Evolutionary conservation across 257 asterid genomes (phyloP), one percentile per base, ranked within the genome.

Genomic region (Ophiorrhiza pumila): DNA sequence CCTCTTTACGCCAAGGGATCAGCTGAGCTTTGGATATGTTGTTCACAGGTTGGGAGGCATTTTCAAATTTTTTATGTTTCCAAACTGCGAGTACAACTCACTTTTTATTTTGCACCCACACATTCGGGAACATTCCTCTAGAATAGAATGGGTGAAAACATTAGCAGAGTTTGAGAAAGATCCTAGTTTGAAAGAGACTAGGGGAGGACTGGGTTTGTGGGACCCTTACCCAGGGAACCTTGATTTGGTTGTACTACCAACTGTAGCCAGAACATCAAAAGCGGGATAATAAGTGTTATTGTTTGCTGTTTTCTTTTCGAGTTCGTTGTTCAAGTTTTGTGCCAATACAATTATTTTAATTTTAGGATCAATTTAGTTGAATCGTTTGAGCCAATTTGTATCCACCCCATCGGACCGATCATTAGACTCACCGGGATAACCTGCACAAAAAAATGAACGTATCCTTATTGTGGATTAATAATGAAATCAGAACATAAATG

Each of bases 181-280:
- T 72, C 87, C 88, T 0, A 88, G 89, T 71, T 82, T 95, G 89
- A 87, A 82, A 85, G 99, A 95, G 85, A 89, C 88, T 74, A 86
- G 87, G 76, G 99, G 98, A 72, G 99, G 99, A 56, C 82, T 95
- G 71, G 99, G 98, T 7, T 79, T 92, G 79, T 95, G 98, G 99
- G 86, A 85, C 37, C 95, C 97, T 74, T 92, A 95, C 78, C 97
- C 98, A 5, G 96, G 88, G 65, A 72, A 92, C 74, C 89, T 95
- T 53, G 89, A 83, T 78, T 79, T 52, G 58, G 94, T 95, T 84
- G 92, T 84, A 78, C 79, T 95, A 75, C 98, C 99, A 68, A 83
- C 85, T 43, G 87, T 92, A 70, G 82, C 87, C 58, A 87, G 98
- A 86, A 90, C 89, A 68, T 92, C 98, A 12, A 95, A 89, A 84